Base-by-base conservation (phyloP, 306 rosid genomes). In the Begonia masoniana region DNA sequence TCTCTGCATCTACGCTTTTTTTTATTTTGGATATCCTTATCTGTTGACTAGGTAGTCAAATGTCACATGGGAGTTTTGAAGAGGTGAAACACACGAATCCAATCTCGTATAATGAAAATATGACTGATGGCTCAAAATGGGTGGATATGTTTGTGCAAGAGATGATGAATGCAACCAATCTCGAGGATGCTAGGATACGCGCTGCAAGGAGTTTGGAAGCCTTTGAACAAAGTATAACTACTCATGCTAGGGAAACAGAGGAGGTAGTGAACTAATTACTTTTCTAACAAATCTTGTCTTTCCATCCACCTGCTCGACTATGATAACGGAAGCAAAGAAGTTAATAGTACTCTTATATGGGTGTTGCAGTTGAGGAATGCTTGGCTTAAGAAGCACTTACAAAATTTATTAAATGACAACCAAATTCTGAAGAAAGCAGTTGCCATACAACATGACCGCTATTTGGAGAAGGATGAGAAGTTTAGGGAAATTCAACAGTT, bases 351-450 rank as follows among this genome's bases (percentile, higher is more conserved):
- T 12, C 15, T 10, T 45, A n/a, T 45, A 6, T 12, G 4, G 41
- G 1, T 50, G 13, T 41, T 16, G 69, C 73, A 72, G 72, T 21
- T 58, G 48, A 59, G 62, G 15, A 62, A 66, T 58, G 62, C 59
- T 3, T 62, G 65, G 15, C 56, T 72, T 57, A 66, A 62, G 69
- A 66, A 54, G 57, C 72, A 66, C 58, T 19, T 62, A 42, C 72
- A 72, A 55, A 67, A 52, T 39, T 50, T 72, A 71, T 60, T 72
- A 72, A 62, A 72, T 39, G 69, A 62, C 69, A 72, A 72, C 47
- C 77, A 66, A 35, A 66, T 72, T 43, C 58, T 72, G 58, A 72
- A 72, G 62, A 72, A 69, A 72, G 77, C 72, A 1, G 63, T 72
- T 15, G 65, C 72, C 47, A 71, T 71, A 61, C 76, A 71, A 51